phyloP scores from a whole-genome alignment of 2,329 filamentous ascomycete species.

The Aphanocladium album region DNA sequence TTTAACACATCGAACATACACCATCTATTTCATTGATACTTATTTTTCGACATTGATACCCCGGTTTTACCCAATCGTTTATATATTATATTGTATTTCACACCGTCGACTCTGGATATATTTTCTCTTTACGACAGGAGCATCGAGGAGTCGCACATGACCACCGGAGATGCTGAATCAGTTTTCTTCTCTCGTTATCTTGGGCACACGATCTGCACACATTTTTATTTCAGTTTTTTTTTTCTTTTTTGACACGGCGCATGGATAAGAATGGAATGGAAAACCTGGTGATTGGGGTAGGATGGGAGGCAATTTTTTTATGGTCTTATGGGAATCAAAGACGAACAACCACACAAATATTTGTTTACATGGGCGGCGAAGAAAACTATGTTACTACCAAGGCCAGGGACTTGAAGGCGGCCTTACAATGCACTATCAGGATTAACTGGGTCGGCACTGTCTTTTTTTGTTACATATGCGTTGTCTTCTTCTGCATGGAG shows the following conservation, averaged over 20 bases:
- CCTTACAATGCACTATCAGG: not conserved
- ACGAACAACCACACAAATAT: not conserved
- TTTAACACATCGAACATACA: conserved; percentile 14
- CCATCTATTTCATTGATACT: conserved; percentile 18
- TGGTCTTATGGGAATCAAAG: not conserved
- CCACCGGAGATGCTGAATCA: not conserved
- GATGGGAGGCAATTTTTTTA: not conserved
- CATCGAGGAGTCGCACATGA: not conserved
- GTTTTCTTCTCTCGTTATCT: not conserved
- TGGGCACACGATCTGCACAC: conserved; percentile 8
- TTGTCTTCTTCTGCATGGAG: not conserved
- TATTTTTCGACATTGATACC: conserved; percentile 17
- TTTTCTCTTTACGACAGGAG: conserved; percentile 10
- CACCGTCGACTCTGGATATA: conserved; percentile 12
- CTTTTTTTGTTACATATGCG: not conserved
- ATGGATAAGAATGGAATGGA: not conserved
- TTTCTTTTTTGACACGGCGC: conserved; percentile 1
- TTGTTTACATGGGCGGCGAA: not conserved
- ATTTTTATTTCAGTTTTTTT: conserved; percentile 1
- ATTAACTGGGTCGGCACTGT: not conserved
- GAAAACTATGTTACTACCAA: not conserved
- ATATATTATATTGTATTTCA: conserved; percentile 11
- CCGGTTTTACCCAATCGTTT: conserved; percentile 12
- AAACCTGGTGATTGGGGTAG: not conserved
- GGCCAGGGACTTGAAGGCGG: not conserved